phyloP scores from a whole-genome alignment of 2,329 filamentous ascomycete species.

The Ophiognomonia clavigignenti-juglandacearum region DNA sequence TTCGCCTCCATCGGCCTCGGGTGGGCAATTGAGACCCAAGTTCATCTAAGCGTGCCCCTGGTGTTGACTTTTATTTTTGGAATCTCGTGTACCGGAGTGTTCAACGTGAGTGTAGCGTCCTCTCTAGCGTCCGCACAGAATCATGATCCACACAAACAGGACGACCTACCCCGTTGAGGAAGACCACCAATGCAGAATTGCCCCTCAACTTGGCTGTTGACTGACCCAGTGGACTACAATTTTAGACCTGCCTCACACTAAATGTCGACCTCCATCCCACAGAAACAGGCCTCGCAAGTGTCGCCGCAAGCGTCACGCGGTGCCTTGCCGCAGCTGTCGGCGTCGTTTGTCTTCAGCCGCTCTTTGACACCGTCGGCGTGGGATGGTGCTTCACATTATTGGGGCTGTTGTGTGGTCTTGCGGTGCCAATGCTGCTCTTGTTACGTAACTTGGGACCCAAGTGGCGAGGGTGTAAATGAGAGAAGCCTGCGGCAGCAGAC shows the following conservation, averaged over 20 bases:
- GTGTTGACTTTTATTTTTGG: background rate
- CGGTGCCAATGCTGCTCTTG: constrained; percentile 6
- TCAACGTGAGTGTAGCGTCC: background rate
- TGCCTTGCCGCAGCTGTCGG: constrained; percentile 15
- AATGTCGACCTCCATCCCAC: background rate
- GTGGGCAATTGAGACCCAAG: background rate
- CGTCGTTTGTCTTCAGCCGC: constrained; percentile 15
- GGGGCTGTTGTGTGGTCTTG: constrained; percentile 13
- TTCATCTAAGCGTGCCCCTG: background rate
- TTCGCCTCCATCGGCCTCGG: constrained; percentile 3
- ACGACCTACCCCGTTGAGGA: background rate
- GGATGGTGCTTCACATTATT: constrained; percentile 22
- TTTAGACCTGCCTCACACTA: background rate
- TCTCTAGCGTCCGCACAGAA: background rate
- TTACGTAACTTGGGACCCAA: background rate
- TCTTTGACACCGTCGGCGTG: constrained; percentile 17
- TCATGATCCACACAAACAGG: background rate
- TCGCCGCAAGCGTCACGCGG: constrained; percentile 20
- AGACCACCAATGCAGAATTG: background rate
- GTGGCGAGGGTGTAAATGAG: background rate
- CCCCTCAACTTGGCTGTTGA: no score
- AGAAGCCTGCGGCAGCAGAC: no score
- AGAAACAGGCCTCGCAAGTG: constrained; percentile 18
- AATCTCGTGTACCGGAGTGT: background rate
- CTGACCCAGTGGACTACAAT: background rate